A percentile compares a stretch with the other conserved stretches of the same genome.
phyloP scores from a whole-genome alignment of 352 stramenopile species.

The Phytophthora fragariae region DNA sequence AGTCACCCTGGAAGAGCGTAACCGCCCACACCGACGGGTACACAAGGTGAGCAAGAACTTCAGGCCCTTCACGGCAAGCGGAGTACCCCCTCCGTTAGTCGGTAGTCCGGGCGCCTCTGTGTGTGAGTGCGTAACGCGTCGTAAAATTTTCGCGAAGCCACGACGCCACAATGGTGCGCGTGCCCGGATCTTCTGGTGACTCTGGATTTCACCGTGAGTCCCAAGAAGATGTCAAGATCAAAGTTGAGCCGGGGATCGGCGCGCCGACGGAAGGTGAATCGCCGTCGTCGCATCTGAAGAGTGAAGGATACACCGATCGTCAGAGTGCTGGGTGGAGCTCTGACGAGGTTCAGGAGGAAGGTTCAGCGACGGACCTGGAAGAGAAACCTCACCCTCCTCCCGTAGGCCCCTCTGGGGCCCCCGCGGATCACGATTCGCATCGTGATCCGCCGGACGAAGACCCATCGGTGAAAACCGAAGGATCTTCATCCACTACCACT shows the following conservation, averaged over 20 bases:
- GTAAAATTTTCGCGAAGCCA: not conserved
- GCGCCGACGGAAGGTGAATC: constrained; percentile 3
- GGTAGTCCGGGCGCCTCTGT: not conserved
- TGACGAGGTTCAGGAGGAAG: not conserved
- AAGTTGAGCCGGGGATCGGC: constrained; percentile 4
- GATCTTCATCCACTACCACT: not conserved
- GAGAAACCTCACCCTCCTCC: constrained; percentile 3
- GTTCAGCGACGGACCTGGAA: constrained; percentile 3
- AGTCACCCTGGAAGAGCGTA: constrained; percentile 3
- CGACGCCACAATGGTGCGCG: constrained; percentile 11
- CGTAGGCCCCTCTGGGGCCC: not conserved
- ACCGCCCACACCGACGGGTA: not conserved
- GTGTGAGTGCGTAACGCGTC: not conserved
- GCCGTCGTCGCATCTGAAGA: constrained; percentile 5
- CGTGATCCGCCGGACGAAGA: constrained; percentile 3
- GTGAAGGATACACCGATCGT: constrained; percentile 1
- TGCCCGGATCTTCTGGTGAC: constrained; percentile 8
- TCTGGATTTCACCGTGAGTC: constrained; percentile 22
- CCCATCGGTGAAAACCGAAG: not conserved
- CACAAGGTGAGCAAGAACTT: constrained; percentile 2
- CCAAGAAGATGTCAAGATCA: constrained; percentile 12
- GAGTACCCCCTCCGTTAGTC: too few species aligned
- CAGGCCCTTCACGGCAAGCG: too few species aligned
- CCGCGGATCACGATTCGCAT: not conserved
- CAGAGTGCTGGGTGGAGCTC: not conserved